These are phyloP conservation scores for Pseudevernia furfuracea DNA, from an alignment of 495 filamentous ascomycete species.

Conservation along the genomic window DNA sequence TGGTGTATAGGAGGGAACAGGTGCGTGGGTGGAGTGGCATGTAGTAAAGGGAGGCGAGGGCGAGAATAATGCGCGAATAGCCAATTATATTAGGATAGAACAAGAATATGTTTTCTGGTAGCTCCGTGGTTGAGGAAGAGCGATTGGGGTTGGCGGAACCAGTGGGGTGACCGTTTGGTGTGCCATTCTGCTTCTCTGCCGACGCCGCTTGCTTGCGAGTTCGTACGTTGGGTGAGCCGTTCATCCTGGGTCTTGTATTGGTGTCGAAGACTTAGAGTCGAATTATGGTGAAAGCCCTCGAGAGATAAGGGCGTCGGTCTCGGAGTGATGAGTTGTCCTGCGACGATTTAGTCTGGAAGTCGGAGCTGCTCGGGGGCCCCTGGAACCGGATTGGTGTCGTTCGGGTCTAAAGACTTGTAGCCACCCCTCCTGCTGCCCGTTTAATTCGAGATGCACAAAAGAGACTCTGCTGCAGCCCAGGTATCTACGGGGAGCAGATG, in stretches of 20 bases:
- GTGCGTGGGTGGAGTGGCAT: slow-evolving; percentile 96
- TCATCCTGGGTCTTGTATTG: slow-evolving; percentile 4
- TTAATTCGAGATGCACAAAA: background rate
- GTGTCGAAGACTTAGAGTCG: background rate
- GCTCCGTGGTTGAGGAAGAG: slow-evolving; percentile 24
- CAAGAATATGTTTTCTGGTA: slow-evolving; percentile 84
- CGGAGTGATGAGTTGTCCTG: background rate
- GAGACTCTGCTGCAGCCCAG: background rate
- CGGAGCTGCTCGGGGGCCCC: slow-evolving; percentile 3
- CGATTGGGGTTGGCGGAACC: slow-evolving; percentile 11
- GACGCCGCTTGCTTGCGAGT: slow-evolving; percentile 20
- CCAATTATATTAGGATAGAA: slow-evolving; percentile 93
- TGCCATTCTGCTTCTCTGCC: slow-evolving; percentile 13
- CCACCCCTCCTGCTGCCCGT: background rate
- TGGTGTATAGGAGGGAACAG: slow-evolving; percentile 81
- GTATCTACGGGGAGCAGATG: background rate
- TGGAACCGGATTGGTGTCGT: background rate
- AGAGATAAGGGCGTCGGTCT: background rate
- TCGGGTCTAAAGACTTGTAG: background rate
- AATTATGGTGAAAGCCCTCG: too few species aligned
- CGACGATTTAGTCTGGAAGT: background rate
- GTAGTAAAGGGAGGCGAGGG: slow-evolving; percentile 90
- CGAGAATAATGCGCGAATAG: slow-evolving; percentile 80
- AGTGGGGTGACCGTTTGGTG: slow-evolving; percentile 18
- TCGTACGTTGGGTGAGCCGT: slow-evolving; percentile 12